Evolutionary conservation across 1,284 basidiomycete species (phyloP).

Genomic region (Ceratobasidium sp.): DNA sequence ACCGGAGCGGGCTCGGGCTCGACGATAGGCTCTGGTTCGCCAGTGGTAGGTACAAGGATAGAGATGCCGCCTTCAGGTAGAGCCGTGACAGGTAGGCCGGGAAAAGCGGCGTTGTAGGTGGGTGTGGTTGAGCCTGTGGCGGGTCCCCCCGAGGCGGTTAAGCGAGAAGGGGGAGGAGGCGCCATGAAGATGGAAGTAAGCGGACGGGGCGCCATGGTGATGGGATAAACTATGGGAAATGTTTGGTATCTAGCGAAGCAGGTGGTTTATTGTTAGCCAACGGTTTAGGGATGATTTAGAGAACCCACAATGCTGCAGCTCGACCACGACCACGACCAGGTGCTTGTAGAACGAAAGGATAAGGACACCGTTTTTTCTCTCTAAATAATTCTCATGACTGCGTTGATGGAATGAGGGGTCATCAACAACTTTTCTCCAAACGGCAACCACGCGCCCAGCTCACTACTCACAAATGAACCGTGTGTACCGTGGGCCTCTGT

Average conservation of each 20-base stretch:
- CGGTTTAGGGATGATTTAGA: too few species aligned
- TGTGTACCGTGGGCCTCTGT: too few species aligned
- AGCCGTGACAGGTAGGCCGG: slow-evolving; percentile 20
- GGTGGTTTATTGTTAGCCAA: not conserved
- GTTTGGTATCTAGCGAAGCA: too few species aligned
- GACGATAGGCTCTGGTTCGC: not conserved
- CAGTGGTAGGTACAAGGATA: slow-evolving; percentile 16
- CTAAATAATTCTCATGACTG: too few species aligned
- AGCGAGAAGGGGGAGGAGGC: slow-evolving; percentile 33
- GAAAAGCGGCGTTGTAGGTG: slow-evolving; percentile 33
- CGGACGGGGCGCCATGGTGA: slow-evolving; percentile 34
- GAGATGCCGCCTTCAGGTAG: slow-evolving; percentile 30
- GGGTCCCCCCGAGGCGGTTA: slow-evolving; percentile 20
- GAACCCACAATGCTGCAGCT: too few species aligned
- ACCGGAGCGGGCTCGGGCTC: slow-evolving; percentile 28
- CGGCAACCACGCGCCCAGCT: too few species aligned
- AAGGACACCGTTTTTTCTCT: too few species aligned
- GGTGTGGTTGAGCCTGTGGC: slow-evolving; percentile 28
- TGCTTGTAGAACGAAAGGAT: too few species aligned
- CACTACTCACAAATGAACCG: too few species aligned
- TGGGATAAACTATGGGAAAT: not conserved
- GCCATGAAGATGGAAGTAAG: slow-evolving; percentile 39
- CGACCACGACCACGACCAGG: too few species aligned
- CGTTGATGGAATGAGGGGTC: too few species aligned
- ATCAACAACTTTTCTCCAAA: too few species aligned